Evolutionary conservation across 2,329 filamentous ascomycete species (phyloP).

Genomic region (Colletotrichum sp.): DNA sequence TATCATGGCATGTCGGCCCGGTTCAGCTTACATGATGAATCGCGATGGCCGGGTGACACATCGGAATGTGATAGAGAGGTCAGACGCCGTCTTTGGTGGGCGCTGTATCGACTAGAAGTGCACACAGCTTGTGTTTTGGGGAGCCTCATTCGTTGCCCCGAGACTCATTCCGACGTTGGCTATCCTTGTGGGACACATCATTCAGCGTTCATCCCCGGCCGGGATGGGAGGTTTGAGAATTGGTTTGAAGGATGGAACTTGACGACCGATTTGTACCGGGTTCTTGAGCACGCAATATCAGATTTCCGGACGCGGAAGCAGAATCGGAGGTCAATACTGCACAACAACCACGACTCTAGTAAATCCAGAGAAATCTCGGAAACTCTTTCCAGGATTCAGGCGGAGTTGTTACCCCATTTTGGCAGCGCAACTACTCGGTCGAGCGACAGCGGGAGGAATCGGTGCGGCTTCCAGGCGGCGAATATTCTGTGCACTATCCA

Average conservation of each 20-base stretch:
- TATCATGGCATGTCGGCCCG: conserved; percentile 25
- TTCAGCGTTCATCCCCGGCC: not conserved
- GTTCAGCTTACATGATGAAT: conserved; percentile 23
- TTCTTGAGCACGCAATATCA: conserved; percentile 54
- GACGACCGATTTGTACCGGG: conserved; percentile 58
- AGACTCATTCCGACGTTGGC: conserved; percentile 20
- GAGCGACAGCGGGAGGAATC: conserved; percentile 1
- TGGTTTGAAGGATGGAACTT: conserved; percentile 65
- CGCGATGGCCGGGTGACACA: conserved; percentile 19
- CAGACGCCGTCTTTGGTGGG: conserved; percentile 26
- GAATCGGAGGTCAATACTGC: not conserved
- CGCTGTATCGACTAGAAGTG: conserved; percentile 26
- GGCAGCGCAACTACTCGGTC: not conserved
- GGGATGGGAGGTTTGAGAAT: conserved; percentile 2
- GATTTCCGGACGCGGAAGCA: conserved; percentile 23
- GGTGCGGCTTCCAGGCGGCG: conserved; percentile 5
- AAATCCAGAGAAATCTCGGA: not conserved
- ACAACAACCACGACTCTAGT: not conserved
- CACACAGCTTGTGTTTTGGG: conserved; percentile 26
- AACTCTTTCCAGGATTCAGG: not conserved
- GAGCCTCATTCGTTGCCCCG: conserved; percentile 23
- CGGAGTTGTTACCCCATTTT: not conserved
- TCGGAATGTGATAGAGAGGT: conserved; percentile 15
- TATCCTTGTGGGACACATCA: conserved; percentile 18
- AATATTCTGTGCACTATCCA: conserved; percentile 10